Conservation (phyloP, 208 protist species). For the Porcisia deanei region DNA sequence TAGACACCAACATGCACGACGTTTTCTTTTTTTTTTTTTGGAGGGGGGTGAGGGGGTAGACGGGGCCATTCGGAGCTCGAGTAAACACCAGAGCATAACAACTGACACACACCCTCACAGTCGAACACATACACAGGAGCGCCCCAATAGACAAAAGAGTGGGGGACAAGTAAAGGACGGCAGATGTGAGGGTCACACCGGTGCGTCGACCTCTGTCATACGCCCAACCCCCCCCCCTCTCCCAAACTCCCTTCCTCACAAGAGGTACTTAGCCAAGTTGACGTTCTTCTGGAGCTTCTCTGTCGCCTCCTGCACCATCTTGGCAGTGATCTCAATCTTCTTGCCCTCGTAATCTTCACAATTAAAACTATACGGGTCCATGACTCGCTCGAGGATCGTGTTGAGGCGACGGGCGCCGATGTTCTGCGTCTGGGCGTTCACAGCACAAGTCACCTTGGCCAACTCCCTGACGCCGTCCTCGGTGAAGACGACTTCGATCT, state of each 20-base stretch:
- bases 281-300: slow-evolving; percentile 88
- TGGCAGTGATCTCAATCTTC: slow-evolving; percentile 69
- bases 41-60: not conserved
- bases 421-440: slow-evolving; percentile 96
- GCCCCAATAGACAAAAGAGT: not conserved
- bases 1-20: not conserved
- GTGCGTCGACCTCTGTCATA: not conserved
- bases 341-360: slow-evolving; percentile 83
- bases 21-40: too few relatives aligned
- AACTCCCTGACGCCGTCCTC: slow-evolving; percentile 92
- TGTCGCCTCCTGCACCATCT: slow-evolving; percentile 69
- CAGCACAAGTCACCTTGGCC: slow-evolving; percentile 86
- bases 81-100: not conserved
- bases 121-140: not conserved
- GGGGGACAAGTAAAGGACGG: not conserved
- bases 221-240: too few relatives aligned
- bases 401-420: slow-evolving; percentile 97
- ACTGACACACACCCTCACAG: not conserved
- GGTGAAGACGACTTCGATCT: slow-evolving; percentile 94
- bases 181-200: not conserved
- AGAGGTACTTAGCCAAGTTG: slow-evolving; percentile 90
- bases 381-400: slow-evolving; percentile 95
- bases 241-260: slow-evolving; percentile 34
- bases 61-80: not conserved
- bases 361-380: slow-evolving; percentile 95